A percentile compares a stretch with the other conserved stretches of the same genome.
These are phyloP conservation scores for Lumnitzera littorea DNA, from an alignment of 345 rosid species.

Conservation along the genomic window DNA sequence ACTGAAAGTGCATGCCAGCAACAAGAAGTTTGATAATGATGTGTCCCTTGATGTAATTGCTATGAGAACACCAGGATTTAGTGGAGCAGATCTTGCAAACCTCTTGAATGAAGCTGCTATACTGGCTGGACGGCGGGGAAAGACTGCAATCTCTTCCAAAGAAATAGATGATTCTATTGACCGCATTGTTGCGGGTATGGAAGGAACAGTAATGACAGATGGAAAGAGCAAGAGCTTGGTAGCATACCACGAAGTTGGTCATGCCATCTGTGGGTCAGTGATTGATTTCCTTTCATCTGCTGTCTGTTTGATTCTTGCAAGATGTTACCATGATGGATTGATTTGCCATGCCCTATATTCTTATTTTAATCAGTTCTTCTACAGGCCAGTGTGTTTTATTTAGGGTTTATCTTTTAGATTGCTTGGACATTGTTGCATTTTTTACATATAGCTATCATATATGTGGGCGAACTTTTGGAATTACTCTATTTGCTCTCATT, in stretches of 20 bases:
- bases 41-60: conserved; percentile 89
- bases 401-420: neutral
- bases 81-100: conserved; percentile 98
- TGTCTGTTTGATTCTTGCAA: too few relatives aligned
- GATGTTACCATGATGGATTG: too few relatives aligned
- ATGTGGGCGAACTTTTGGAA: too few relatives aligned
- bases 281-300: neutral
- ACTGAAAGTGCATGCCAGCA: conserved; percentile 79
- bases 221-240: conserved; percentile 96
- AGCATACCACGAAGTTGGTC: conserved; percentile 98
- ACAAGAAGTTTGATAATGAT: conserved; percentile 81
- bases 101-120: conserved; percentile 95
- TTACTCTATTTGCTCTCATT: too few relatives aligned
- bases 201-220: conserved; percentile 98
- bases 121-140: conserved; percentile 87
- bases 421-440: neutral
- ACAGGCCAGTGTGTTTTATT: neutral
- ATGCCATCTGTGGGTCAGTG: conserved; percentile 87
- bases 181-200: conserved; percentile 98
- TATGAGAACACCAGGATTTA: conserved; percentile 98
- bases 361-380: too few relatives aligned
- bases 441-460: too few relatives aligned
- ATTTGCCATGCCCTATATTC: too few relatives aligned
- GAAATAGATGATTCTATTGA: conserved; percentile 96
- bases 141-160: conserved; percentile 74